Percentiles rank a stretch among this genome's conserved stretches.
Conservation (phyloP, 768 basidiomycete genomes). For the Inosperma sp. region DNA sequence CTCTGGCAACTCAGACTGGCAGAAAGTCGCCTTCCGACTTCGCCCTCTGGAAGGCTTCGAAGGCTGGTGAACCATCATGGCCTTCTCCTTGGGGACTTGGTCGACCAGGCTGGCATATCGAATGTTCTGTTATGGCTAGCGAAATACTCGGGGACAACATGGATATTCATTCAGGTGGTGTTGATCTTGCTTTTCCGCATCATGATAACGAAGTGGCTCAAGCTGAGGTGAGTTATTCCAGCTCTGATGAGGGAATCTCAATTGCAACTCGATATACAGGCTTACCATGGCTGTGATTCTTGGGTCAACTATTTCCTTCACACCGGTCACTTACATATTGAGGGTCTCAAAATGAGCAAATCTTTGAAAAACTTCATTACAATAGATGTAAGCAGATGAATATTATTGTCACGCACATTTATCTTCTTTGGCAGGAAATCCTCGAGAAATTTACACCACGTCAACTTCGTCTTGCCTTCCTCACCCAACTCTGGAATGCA, state of each 20-base stretch:
- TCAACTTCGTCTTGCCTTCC: slow-evolving; percentile 87
- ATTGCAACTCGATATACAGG: slow-evolving; percentile 43
- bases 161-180: slow-evolving; percentile 97
- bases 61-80: slow-evolving; percentile 96
- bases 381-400: slow-evolving; percentile 60
- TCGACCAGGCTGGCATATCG: slow-evolving; percentile 99
- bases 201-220: slow-evolving; percentile 99
- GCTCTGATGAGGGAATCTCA: slow-evolving; percentile 10
- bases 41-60: slow-evolving; percentile 96
- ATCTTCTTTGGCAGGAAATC: slow-evolving; percentile 58
- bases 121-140: slow-evolving; percentile 97
- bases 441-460: slow-evolving; percentile 76
- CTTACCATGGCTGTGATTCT: slow-evolving; percentile 83
- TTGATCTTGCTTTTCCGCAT: slow-evolving; percentile 97
- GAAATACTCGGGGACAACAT: slow-evolving; percentile 85
- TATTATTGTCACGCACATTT: neutral
- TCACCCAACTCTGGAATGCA: slow-evolving; percentile 87
- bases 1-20: slow-evolving; percentile 45
- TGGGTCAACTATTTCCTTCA: slow-evolving; percentile 99
- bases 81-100: slow-evolving; percentile 93
- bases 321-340: slow-evolving; percentile 97
- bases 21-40: slow-evolving; percentile 88
- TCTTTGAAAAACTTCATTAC: slow-evolving; percentile 99
- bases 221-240: slow-evolving; percentile 62
- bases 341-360: slow-evolving; percentile 99